phyloP scores from a whole-genome alignment of 306 rosid species.

The Quercus variabilis region DNA sequence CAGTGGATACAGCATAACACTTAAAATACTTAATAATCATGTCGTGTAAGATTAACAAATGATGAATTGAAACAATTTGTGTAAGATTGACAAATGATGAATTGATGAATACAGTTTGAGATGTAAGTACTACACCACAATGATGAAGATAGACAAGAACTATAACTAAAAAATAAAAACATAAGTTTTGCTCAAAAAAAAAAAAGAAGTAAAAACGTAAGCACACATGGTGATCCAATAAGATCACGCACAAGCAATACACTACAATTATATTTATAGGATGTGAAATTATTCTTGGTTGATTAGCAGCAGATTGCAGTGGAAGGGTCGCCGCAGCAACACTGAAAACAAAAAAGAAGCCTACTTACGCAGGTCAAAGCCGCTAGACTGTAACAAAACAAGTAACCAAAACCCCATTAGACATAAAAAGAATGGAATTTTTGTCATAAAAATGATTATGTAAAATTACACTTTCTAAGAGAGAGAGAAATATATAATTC shows the following conservation, averaged over 20 bases:
- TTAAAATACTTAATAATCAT: too few relatives aligned
- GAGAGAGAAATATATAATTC: background rate
- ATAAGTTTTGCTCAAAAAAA: too few relatives aligned
- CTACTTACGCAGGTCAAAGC: too few relatives aligned
- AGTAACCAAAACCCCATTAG: background rate
- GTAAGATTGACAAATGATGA: too few relatives aligned
- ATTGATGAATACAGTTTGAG: background rate
- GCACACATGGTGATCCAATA: background rate
- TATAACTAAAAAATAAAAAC: background rate
- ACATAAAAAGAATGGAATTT: background rate
- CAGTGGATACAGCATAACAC: too few relatives aligned
- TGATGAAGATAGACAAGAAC: background rate
- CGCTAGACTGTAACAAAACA: constrained; percentile 54
- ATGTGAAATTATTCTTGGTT: background rate
- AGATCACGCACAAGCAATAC: constrained; percentile 10
- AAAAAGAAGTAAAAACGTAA: background rate
- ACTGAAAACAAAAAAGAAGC: too few relatives aligned
- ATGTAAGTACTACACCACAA: background rate
- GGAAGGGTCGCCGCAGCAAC: constrained; percentile 95
- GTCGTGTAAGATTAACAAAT: too few relatives aligned
- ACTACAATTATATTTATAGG: background rate
- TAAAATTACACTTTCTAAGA: background rate
- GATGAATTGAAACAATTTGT: too few relatives aligned
- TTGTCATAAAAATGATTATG: background rate
- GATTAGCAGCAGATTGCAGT: constrained; percentile 35